Evolutionary conservation across 1,139 yeast species (phyloP).

Genomic region (Pichia sp.): DNA sequence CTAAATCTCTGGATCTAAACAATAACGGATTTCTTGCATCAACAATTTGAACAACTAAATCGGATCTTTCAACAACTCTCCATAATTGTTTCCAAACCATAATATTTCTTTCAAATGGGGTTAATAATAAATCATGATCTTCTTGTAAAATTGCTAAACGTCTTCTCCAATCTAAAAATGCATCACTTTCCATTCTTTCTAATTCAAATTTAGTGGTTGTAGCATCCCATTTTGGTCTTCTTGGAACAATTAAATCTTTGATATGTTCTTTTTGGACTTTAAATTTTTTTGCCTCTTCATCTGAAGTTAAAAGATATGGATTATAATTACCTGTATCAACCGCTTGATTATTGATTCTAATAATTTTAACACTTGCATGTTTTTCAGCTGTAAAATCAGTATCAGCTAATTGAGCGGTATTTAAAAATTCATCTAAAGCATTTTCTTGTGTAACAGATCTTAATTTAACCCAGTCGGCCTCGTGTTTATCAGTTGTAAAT

Average conservation of each 20-base stretch:
- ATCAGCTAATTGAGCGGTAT: conserved; percentile 92
- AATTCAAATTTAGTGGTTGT: conserved; percentile 68
- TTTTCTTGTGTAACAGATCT: conserved; percentile 93
- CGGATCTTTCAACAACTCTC: conserved; percentile 96
- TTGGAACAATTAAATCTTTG: conserved; percentile 83
- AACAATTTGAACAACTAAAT: conserved; percentile 91
- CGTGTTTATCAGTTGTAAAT: conserved; percentile 75
- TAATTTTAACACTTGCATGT: conserved; percentile 75
- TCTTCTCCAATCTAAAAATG: conserved; percentile 92
- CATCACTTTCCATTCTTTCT: conserved; percentile 82
- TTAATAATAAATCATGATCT: conserved; percentile 70
- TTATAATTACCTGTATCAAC: conserved; percentile 32
- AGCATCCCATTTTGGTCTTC: conserved; percentile 83
- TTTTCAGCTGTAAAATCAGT: conserved; percentile 94
- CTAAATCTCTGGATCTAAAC: conserved; percentile 87
- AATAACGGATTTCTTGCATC: conserved; percentile 94
- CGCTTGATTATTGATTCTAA: conserved; percentile 60
- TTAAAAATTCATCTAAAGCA: conserved; percentile 87
- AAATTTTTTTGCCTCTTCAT: conserved; percentile 59
- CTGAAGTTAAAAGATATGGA: conserved; percentile 55
- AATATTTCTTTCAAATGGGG: conserved; percentile 95
- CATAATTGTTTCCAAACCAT: conserved; percentile 99
- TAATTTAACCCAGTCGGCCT: conserved; percentile 83
- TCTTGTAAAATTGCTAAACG: conserved; percentile 81
- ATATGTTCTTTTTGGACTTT: conserved; percentile 68